Conservation (phyloP, 106 monocot genomes). For the Dioscorea alata region DNA sequence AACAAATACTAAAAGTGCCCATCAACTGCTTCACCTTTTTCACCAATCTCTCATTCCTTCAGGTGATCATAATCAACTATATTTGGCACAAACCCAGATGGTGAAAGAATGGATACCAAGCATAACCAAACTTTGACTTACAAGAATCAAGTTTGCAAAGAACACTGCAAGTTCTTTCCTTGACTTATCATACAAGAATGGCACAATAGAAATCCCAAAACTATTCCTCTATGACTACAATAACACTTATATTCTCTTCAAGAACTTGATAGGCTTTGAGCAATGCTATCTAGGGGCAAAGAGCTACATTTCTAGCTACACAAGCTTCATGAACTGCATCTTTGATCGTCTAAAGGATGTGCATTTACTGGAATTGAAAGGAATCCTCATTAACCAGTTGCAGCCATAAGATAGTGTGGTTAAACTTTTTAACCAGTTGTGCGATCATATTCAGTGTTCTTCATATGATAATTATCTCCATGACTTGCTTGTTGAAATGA, state of each 20-base stretch:
- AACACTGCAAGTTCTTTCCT: slow-evolving; percentile 10
- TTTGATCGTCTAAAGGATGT: slow-evolving; percentile 19
- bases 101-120: slow-evolving; percentile 2
- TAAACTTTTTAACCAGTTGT: too few species aligned
- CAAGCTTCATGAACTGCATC: slow-evolving; percentile 18
- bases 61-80: too few species aligned
- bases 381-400: slow-evolving; percentile 17
- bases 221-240: slow-evolving; percentile 9
- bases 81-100: neutral
- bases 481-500: slow-evolving; percentile 8
- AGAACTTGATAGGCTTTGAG: slow-evolving; percentile 35
- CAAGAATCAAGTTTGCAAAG: slow-evolving; percentile 14
- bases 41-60: neutral
- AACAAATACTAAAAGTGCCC: neutral
- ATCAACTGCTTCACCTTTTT: slow-evolving; percentile 3
- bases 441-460: neutral
- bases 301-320: slow-evolving; percentile 12
- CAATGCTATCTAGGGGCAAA: slow-evolving; percentile 11
- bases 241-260: neutral
- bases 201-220: slow-evolving; percentile 18
- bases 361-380: neutral
- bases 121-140: slow-evolving; percentile 10
- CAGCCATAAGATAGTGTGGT: too few species aligned
- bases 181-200: slow-evolving; percentile 18
- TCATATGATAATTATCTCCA: slow-evolving; percentile 6